These are phyloP conservation scores for Vanrija sp. DNA, from an alignment of 1,284 basidiomycete genomes.

Conservation along the genomic window DNA sequence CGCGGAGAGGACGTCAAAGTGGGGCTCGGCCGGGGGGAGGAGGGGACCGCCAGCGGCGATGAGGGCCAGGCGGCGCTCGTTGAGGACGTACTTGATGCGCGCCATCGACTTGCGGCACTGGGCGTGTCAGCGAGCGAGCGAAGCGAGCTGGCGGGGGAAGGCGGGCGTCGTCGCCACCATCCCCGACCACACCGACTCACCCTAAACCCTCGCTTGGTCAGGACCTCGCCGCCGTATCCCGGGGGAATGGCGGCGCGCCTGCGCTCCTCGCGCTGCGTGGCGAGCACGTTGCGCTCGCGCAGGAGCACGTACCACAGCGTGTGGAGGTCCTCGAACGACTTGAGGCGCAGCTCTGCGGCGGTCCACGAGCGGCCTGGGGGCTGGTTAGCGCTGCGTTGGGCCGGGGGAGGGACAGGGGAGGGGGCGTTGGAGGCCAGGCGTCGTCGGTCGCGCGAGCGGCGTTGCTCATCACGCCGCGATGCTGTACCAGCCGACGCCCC, in stretches of 20 bases:
- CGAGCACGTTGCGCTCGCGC: constrained; percentile 80
- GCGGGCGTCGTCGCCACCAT: not conserved
- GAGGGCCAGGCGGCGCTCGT: constrained; percentile 83
- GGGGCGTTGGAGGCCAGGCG: constrained; percentile 1
- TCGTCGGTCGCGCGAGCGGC: not conserved
- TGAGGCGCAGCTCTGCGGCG: constrained; percentile 75
- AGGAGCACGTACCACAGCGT: constrained; percentile 86
- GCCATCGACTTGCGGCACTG: constrained; percentile 96
- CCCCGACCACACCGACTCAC: constrained; percentile 21
- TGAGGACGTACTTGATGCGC: constrained; percentile 87
- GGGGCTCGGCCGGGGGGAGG: not conserved
- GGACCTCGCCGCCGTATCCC: constrained; percentile 31
- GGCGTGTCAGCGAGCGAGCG: not conserved
- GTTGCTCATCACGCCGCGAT: no score
- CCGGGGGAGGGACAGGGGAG: constrained; percentile 6
- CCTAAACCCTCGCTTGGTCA: constrained; percentile 32
- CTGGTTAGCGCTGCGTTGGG: not conserved
- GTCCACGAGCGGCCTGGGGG: constrained; percentile 74
- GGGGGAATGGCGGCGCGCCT: constrained; percentile 57
- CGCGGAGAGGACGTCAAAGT: not conserved
- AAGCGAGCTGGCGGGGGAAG: not conserved
- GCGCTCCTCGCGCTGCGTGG: constrained; percentile 76
- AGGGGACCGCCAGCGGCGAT: constrained; percentile 52
- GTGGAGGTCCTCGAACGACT: constrained; percentile 88
- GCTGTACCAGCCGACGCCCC: no score